Base-by-base conservation (phyloP, 2,329 filamentous ascomycete genomes). In the Mycogone perniciosa region DNA sequence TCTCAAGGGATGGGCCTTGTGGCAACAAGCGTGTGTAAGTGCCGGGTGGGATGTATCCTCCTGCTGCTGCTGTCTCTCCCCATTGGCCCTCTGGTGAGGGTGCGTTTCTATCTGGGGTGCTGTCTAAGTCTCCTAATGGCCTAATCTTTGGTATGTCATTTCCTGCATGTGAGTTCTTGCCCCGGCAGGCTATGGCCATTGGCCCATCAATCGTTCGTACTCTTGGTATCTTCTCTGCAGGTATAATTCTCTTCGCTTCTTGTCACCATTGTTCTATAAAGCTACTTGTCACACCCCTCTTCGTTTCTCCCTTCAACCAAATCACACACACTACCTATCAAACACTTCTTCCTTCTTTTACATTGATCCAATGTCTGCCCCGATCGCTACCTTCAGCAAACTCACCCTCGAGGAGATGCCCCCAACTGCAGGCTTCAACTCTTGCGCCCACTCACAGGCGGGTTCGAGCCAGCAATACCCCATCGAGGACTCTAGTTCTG, bases 341-440 rank as follows among this genome's bases (percentile, higher is more conserved):
- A 44, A 11, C 8, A 6, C 31, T 42, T n/a, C 26, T 11, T 11
- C 30, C 29, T 4, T 44, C 5, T 33, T 4, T 20, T 26, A 31
- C 11, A 34, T 29, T 46, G 6, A 31, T 42, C 48, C 52, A 57
- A 64, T 66, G 63, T 60, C 61, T 53, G 50, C 58, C 41, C 60
- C 62, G 29, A 54, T 57, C 39, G 57, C 54, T 44, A 54, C 51
- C 27, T 58, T 67, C 27, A 59, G 59, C 52, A 65, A 57, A 54
- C 58, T 66, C 44, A 60, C 62, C 48, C 60, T 67, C 33, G 46
- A 60, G 50, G 63, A 57, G 41, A 66, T 66, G 64, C 55, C 59
- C 56, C 57, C 58, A 44, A 55, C 57, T 48, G 59, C 58, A 10
- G 53, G 48, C 44, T 55, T 59, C 41, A 55, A 40, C 31, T 31